Evolutionary conservation across 306 rosid genomes (phyloP), one percentile per base, ranked within the genome.

Genomic region (Cicer arietinum): DNA sequence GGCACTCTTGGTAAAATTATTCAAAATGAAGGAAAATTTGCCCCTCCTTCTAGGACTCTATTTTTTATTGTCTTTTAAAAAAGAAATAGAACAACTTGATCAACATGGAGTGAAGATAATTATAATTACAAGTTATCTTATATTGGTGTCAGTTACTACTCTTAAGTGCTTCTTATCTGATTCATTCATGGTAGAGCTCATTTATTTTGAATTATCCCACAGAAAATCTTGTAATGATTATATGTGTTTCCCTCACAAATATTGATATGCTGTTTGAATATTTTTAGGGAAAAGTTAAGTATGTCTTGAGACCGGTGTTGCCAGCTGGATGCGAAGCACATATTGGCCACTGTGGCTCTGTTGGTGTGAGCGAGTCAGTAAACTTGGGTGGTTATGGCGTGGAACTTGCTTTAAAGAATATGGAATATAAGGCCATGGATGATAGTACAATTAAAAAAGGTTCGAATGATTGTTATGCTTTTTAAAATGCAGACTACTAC

Each of bases 321-420:
- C 96, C 93, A 41, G 81, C 85, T 54, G 98, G 99, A 54, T 95
- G 99, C 61, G 93, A 86, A 80, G 77, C 89, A 73, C 85, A 82
- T 67, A 67, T 44, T 25, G 88, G 89, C 58, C 86, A 78, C 69
- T 95, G 98, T 79, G 93, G 99, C 65, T 88, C 91, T 71, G 84
- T 92, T 85, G 99, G 99, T 68, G 84, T 93, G 61, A 82, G 86
- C 51, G 85, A 81, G 80, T 76, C 96, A 7, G 79, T 95, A 73
- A 92, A 95, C 86, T 87, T 95, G 88, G 99, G 99, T 76, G 98
- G 99, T 74, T 95, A 90, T 79, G 99, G 99, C 3, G 98, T 95
- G 47, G 98, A 92, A 82, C 97, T 95, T 82, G 98, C 92, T 66
- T 82, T 95, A 72, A 95, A 95, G 97, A 95, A 95, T 74, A 92